Evolutionary conservation across 495 filamentous ascomycete species (phyloP).

Genomic region (Penicillium roqueforti): DNA sequence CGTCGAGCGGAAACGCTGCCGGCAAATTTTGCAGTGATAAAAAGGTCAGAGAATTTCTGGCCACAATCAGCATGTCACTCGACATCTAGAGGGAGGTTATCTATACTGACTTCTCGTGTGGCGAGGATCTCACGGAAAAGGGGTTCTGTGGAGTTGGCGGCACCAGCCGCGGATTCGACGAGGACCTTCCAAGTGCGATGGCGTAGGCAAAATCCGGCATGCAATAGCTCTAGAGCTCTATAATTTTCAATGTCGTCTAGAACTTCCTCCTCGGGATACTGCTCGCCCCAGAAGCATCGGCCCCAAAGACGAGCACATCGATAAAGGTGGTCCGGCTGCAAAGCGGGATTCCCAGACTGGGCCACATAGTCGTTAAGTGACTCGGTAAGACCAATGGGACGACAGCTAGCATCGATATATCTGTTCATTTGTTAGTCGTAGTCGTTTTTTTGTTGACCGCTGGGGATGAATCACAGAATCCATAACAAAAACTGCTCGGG

Average conservation of each 20-base stretch:
- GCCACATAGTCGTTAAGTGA: slow-evolving; percentile 38
- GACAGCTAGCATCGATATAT: slow-evolving; percentile 38
- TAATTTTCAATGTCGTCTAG: slow-evolving; percentile 50
- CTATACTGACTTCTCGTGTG: slow-evolving; percentile 29
- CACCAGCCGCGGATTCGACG: slow-evolving; percentile 27
- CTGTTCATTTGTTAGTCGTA: slow-evolving; percentile 16
- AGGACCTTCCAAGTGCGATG: slow-evolving; percentile 39
- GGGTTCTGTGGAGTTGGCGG: slow-evolving; percentile 28
- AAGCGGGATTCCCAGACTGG: slow-evolving; percentile 33
- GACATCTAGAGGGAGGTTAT: background rate
- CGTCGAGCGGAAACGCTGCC: slow-evolving; percentile 33
- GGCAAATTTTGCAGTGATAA: slow-evolving; percentile 42
- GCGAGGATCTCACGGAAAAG: slow-evolving; percentile 33
- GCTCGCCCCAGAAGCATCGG: slow-evolving; percentile 41
- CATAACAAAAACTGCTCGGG: slow-evolving; percentile 40
- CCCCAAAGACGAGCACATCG: slow-evolving; percentile 41
- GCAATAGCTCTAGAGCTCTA: slow-evolving; percentile 37
- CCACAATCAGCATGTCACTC: slow-evolving; percentile 2
- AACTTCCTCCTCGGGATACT: slow-evolving; percentile 45
- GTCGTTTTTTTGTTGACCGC: background rate
- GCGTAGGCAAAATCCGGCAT: slow-evolving; percentile 32
- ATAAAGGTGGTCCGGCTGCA: slow-evolving; percentile 39
- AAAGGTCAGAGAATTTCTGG: slow-evolving; percentile 41
- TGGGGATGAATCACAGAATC: slow-evolving; percentile 28
- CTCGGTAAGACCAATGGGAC: slow-evolving; percentile 33